phyloP scores from a whole-genome alignment of 768 basidiomycete species.

The Amanita exitialis region DNA sequence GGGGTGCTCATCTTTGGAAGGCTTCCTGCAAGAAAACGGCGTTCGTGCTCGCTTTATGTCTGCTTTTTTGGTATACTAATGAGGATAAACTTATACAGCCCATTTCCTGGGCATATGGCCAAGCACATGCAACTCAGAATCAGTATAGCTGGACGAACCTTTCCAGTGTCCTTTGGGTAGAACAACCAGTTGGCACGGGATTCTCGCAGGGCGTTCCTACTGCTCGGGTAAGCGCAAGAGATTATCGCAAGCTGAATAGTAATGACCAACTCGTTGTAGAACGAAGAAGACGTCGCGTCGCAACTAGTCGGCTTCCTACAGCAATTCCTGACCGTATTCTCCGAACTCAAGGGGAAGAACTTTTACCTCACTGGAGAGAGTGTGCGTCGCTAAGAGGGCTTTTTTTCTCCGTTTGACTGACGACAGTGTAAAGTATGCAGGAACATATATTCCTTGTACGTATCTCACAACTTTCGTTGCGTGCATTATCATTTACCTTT shows the following conservation, averaged over 20 bases:
- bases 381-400: conserved; percentile 30
- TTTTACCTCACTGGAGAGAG: conserved; percentile 68
- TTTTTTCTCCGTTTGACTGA: background rate
- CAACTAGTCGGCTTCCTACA: conserved; percentile 54
- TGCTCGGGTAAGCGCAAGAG: conserved; percentile 38
- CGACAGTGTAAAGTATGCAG: conserved; percentile 46
- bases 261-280: conserved; percentile 16
- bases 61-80: background rate
- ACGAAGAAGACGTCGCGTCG: conserved; percentile 37
- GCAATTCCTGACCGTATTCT: conserved; percentile 70
- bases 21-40: conserved; percentile 66
- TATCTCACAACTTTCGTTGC: background rate
- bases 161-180: conserved; percentile 64
- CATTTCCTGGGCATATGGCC: conserved; percentile 53
- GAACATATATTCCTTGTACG: conserved; percentile 49
- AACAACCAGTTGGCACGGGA: conserved; percentile 75
- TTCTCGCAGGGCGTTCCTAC: conserved; percentile 64
- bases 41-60: conserved; percentile 24
- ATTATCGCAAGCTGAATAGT: background rate
- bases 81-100: conserved; percentile 32
- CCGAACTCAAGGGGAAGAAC: conserved; percentile 63
- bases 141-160: conserved; percentile 74
- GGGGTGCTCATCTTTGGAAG: conserved; percentile 67
- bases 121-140: conserved; percentile 53
- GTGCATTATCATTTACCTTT: background rate